Base-by-base conservation (phyloP, 495 filamentous ascomycete genomes). In the Xylaria intraflava region DNA sequence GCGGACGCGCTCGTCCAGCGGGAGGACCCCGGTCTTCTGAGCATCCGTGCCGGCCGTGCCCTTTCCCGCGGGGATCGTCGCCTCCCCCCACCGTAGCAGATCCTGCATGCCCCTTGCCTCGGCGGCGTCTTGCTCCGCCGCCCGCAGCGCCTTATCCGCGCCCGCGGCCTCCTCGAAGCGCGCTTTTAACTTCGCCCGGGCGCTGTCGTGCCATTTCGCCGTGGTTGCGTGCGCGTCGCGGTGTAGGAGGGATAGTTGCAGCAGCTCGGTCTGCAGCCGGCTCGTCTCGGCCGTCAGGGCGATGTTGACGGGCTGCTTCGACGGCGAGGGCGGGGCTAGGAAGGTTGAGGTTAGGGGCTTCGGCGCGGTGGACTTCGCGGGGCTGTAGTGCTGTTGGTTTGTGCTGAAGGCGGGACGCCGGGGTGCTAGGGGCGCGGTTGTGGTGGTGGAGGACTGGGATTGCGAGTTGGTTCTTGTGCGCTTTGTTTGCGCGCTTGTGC, bases 171-270 rank as follows among this genome's bases (percentile, higher is more conserved):
- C 55, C 8, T 65, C 58, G 50, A 79, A 83, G 30, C 70, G 68
- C 0, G 20, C 44, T 2, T 65, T 61, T 6, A 82, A 62, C 30
- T 65, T 68, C 29, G 53, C 26, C 44, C 69, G 65, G 0, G 79
- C 79, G 59, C 75, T 78, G 1, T 51, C 65, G 44, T 69, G 65
- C 79, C 79, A 84, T 41, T 71, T 62, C 9, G 39, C 44, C 9
- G 52, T 56, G 36, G 66, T 65, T 10, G 33, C 49, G 7, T 55
- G 51, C 14, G 74, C 73, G 42, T 67, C 65, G 46, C 73, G 76
- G 69, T 88, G 85, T 11, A 90, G 69, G 9, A 91, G 71, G 61
- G 83, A 81, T 5, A 91, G 69, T 61, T 89, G 86, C 20, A 90
- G 70, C 19, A 93, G 74, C 60, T 90, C 85, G 0, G 83, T 82